Base-by-base conservation (phyloP, 2,329 filamentous ascomycete species). In the Podosphaera aphanis region DNA sequence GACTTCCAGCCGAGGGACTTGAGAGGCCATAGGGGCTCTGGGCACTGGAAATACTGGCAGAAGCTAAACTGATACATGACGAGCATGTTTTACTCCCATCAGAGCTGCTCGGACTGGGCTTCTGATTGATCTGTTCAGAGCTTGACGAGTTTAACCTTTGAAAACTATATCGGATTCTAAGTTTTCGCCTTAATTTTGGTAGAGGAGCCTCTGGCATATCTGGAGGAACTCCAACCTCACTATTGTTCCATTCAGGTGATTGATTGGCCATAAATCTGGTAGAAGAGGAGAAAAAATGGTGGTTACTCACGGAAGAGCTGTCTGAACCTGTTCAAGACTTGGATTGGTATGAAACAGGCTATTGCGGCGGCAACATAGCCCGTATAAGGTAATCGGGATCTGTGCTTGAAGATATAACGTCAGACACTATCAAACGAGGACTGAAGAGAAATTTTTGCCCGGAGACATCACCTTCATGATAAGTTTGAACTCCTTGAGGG, bases 101-200 rank as follows among this genome's bases (percentile, higher is more conserved):
- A 48, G 57, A 57, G 51, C 51, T 57, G 46, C 54, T 60, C 2
- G 47, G 48, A 19, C 56, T 55, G 47, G 57, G 47, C 46, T 46
- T 58, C 16, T 56, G 49, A 45, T 55, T 47, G 1, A 58, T 44
- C 42, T 57, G 54, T 42, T 50, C 51, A 11, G 59, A 57, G 19
- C 57, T 57, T 1, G 59, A 60, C 3, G 59, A 60, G 3, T 58
- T 59, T 25, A 60, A 59, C 40, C 58, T 55, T 46, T 60, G 56
- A 1, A 61, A 50, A 20, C 52, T 50, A 40, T 57, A 51, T 23
- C 59, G 48, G 29, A 61, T 49, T 43, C 53, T 57, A 20, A 56
- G 52, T 46, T 54, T 50, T 23, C 55, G 58, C 48, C 58, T 60
- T 41, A 52, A 48, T 46, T 55, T 59, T 15, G 54, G 49, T 31